A percentile compares a stretch with the other conserved stretches of the same genome.
phyloP scores from a whole-genome alignment of 2,329 filamentous ascomycete genomes.

The Aspergillus sclerotialis region DNA sequence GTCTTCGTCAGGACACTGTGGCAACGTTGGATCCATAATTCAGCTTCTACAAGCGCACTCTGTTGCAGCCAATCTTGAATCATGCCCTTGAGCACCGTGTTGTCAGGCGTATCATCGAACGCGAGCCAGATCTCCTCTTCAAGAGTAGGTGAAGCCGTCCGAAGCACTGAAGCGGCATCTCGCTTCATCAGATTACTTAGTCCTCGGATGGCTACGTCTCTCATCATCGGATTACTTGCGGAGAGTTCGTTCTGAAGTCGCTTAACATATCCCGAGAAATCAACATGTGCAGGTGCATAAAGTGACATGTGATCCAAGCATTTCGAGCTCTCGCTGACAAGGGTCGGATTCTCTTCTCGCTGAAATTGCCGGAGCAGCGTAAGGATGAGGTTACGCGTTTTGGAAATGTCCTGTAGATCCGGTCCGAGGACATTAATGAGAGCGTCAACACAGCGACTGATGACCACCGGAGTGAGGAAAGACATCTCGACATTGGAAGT shows the following conservation, averaged over 20 bases:
- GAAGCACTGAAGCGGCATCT: slow-evolving; percentile 74
- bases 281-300: slow-evolving; percentile 82
- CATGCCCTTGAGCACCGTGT: slow-evolving; percentile 77
- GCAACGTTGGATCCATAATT: slow-evolving; percentile 79
- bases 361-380: slow-evolving; percentile 79
- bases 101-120: slow-evolving; percentile 68
- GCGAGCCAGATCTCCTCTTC: slow-evolving; percentile 91
- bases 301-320: slow-evolving; percentile 88
- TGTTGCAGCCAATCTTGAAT: slow-evolving; percentile 91
- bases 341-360: slow-evolving; percentile 61
- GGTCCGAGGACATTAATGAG: slow-evolving; percentile 93
- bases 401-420: slow-evolving; percentile 85
- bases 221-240: slow-evolving; percentile 61
- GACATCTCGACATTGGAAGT: slow-evolving; percentile 89
- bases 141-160: slow-evolving; percentile 66
- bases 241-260: slow-evolving; percentile 71
- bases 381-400: slow-evolving; percentile 86
- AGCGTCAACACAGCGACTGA: slow-evolving; percentile 87
- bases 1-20: slow-evolving; percentile 87
- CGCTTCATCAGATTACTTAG: slow-evolving; percentile 93
- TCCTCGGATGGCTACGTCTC: slow-evolving; percentile 76
- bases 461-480: slow-evolving; percentile 70
- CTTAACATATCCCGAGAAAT: slow-evolving; percentile 76
- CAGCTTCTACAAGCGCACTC: slow-evolving; percentile 72
- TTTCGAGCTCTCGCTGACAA: slow-evolving; percentile 69